Evolutionary conservation across 2,329 filamentous ascomycete genomes (phyloP).

Genomic region (Fusarium secorum): DNA sequence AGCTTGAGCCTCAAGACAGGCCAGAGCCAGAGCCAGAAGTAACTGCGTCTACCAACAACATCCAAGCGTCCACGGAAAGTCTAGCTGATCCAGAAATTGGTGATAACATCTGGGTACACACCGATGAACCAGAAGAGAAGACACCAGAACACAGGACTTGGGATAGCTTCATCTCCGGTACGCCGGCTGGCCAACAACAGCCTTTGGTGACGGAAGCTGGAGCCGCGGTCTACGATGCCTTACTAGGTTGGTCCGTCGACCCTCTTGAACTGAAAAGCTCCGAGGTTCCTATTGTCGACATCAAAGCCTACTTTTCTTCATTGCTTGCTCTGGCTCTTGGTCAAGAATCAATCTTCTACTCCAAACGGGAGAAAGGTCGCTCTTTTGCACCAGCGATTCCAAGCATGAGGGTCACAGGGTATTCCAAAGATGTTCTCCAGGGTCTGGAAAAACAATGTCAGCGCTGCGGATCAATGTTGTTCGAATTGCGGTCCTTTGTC

Average conservation of each 20-base stretch:
- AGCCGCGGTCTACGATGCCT: constrained; percentile 70
- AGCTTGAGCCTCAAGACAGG: constrained; percentile 13
- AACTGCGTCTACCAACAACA: constrained; percentile 4
- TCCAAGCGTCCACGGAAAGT: background rate
- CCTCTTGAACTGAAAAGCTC: constrained; percentile 50
- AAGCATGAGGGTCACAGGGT: constrained; percentile 63
- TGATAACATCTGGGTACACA: constrained; percentile 56
- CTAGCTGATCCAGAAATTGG: constrained; percentile 8
- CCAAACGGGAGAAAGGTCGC: constrained; percentile 61
- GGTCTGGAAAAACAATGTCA: constrained; percentile 58
- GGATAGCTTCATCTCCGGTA: constrained; percentile 68
- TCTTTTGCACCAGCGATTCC: constrained; percentile 61
- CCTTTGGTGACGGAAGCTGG: constrained; percentile 75
- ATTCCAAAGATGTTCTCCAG: constrained; percentile 58
- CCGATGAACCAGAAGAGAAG: constrained; percentile 44
- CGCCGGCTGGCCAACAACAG: constrained; percentile 49
- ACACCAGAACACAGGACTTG: constrained; percentile 67
- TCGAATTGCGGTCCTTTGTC: constrained; percentile 57
- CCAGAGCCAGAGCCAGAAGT: constrained; percentile 6
- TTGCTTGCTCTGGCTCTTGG: constrained; percentile 74
- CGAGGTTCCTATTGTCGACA: constrained; percentile 55
- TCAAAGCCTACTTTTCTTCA: constrained; percentile 60
- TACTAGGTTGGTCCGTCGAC: constrained; percentile 55
- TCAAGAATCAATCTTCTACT: constrained; percentile 75
- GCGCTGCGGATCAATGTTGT: constrained; percentile 57